These are phyloP conservation scores for Hypholoma sublateritium DNA, from an alignment of 768 basidiomycete species.

Conservation along the genomic window DNA sequence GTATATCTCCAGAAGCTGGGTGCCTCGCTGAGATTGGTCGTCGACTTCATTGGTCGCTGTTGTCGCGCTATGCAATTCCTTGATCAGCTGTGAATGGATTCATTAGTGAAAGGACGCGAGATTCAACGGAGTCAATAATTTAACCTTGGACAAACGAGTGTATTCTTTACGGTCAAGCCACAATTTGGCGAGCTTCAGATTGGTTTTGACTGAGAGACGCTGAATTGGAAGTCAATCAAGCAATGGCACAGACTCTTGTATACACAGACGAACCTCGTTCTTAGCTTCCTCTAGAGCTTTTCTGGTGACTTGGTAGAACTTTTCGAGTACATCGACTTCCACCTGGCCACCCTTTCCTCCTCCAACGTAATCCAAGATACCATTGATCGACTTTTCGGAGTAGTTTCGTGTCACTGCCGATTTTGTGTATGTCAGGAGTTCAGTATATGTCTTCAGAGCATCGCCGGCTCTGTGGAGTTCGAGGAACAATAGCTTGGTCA, in stretches of 20 bases:
- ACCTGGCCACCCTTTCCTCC: slow-evolving; percentile 79
- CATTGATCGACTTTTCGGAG: slow-evolving; percentile 98
- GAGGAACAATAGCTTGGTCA: slow-evolving; percentile 91
- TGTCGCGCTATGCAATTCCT: slow-evolving; percentile 72
- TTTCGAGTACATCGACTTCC: slow-evolving; percentile 86
- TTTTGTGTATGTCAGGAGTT: slow-evolving; percentile 91
- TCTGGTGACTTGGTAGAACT: slow-evolving; percentile 94
- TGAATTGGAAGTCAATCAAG: slow-evolving; percentile 27
- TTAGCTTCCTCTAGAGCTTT: slow-evolving; percentile 89
- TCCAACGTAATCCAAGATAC: slow-evolving; percentile 96
- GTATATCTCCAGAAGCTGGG: slow-evolving; percentile 93
- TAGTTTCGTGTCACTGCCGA: slow-evolving; percentile 94
- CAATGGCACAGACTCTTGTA: background rate
- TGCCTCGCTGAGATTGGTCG: slow-evolving; percentile 91
- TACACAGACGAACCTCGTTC: slow-evolving; percentile 72
- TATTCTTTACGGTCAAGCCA: slow-evolving; percentile 98
- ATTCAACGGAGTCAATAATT: background rate
- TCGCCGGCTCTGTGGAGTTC: slow-evolving; percentile 75
- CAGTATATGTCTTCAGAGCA: slow-evolving; percentile 82
- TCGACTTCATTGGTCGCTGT: slow-evolving; percentile 60
- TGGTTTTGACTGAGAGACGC: slow-evolving; percentile 94
- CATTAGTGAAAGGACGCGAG: too few species aligned
- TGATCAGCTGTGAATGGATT: slow-evolving; percentile 55
- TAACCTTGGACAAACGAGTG: slow-evolving; percentile 74
- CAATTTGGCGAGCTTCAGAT: slow-evolving; percentile 93